These are phyloP conservation scores for Amanita brunnescens DNA, from an alignment of 768 basidiomycete species.

Conservation along the genomic window DNA sequence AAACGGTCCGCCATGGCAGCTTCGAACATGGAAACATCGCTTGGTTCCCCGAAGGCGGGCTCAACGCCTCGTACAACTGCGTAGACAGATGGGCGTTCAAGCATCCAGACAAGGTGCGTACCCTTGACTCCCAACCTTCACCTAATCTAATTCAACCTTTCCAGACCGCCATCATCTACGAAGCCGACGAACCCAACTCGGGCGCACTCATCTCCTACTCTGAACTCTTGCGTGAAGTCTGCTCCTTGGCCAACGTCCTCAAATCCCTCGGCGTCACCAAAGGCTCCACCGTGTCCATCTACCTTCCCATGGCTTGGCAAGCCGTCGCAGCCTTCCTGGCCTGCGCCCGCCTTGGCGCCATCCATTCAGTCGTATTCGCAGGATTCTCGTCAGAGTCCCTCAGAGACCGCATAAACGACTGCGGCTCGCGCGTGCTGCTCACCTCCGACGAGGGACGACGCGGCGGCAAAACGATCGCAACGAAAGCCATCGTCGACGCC, in stretches of 20 bases:
- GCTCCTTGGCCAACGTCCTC: slow-evolving; percentile 84
- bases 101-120: slow-evolving; percentile 68
- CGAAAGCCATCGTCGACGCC: slow-evolving; percentile 88
- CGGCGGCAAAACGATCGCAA: slow-evolving; percentile 92
- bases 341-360: slow-evolving; percentile 92
- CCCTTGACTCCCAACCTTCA: background rate
- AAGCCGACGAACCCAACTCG: slow-evolving; percentile 88
- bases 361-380: slow-evolving; percentile 97
- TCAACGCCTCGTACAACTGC: slow-evolving; percentile 95
- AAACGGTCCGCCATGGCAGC: slow-evolving; percentile 72
- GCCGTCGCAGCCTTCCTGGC: slow-evolving; percentile 95
- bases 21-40: slow-evolving; percentile 82
- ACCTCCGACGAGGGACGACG: slow-evolving; percentile 92
- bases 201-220: slow-evolving; percentile 71
- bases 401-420: slow-evolving; percentile 87
- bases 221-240: slow-evolving; percentile 87
- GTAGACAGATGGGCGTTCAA: slow-evolving; percentile 95
- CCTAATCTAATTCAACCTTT: background rate
- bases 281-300: slow-evolving; percentile 90
- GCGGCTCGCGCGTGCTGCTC: slow-evolving; percentile 83
- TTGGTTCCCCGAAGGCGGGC: slow-evolving; percentile 94
- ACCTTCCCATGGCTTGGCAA: slow-evolving; percentile 94
- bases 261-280: slow-evolving; percentile 86
- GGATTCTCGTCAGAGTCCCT: slow-evolving; percentile 95
- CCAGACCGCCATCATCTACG: slow-evolving; percentile 94